Base-by-base conservation (phyloP, 495 filamentous ascomycete genomes). In the Hyphodiscus hymeniophilus region DNA sequence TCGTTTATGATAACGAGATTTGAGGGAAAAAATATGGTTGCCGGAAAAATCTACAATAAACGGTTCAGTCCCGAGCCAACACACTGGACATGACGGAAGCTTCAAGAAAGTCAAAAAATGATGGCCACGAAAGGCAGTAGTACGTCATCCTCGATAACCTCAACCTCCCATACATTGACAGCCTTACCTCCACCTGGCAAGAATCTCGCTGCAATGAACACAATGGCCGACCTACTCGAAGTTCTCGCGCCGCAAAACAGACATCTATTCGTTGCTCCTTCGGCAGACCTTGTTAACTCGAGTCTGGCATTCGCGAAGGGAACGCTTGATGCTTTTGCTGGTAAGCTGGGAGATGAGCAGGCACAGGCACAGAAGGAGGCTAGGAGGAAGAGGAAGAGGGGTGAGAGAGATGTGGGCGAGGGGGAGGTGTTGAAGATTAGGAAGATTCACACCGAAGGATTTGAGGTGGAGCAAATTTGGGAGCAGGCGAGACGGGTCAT, bases 381-480 rank as follows among this genome's bases (percentile, higher is more conserved):
- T 41, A 66, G 71, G 55, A 81, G 73, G 60, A 89, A 91, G 66
- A 72, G 84, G 49, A 89, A 87, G 63, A 61, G 77, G 48, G 47
- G 48, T 26, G 62, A 69, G 15, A 30, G 31, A 11, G 45, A 22
- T 3, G 20, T 21, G 6, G 55, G 63, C 45, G 60, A 67, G 45
- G 50, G 62, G 52, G 65, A 76, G 15, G 62, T 77, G 16, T 60
- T 91, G 49, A 85, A 84, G 51, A 65, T 91, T 49, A 76, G 82
- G 58, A 84, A 85, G 63, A 65, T 98, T 17, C 82, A 97, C 63
- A 70, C 85, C 23, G 82, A 95, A 22, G 92, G 91, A 0, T 95
- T 98, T 63, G 85, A 81, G 49, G 79, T 85, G 18, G 79, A 80
- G 38, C 92, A 97, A 66, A 80, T 98, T 15, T 97, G 90, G 88